Evolutionary conservation across 2,329 filamentous ascomycete species (phyloP), one percentile per base, ranked within the genome.

Genomic region (Paecilomyces formosus): DNA sequence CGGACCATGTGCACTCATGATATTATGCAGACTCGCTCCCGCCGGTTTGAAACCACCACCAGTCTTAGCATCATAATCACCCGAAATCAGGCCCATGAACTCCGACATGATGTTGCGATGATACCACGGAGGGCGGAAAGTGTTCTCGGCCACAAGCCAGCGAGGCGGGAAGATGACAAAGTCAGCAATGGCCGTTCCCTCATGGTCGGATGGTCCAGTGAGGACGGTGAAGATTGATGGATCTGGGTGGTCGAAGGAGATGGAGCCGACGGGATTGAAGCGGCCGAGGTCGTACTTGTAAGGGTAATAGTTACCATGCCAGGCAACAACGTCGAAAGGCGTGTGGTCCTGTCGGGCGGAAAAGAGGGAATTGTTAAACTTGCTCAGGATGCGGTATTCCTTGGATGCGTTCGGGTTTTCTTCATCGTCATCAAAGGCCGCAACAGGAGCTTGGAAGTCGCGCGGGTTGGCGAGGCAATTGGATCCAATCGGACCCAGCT

Each of bases 201-300:
- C 71, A 60, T 82, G 77, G 63, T 81, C 76, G 2, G 82, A 82
- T 3, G 80, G 81, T 0, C 81, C 84, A 0, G 85, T 83, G 18
- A 87, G 75, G 2, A 87, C 85, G 30, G 83, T 91, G 75, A 88
- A 92, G 71, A 92, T 91, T 62, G 82, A 86, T 0, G 89, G 89
- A 68, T 92, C 89, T 0, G 88, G 88, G 68, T 92, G 89, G 71
- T 92, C 89, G 68, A 84, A 90, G 7, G 85, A 88, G 63, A 90
- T 85, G 57, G 81, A 85, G 21, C 88, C 89, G 52, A 92, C 85
- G 51, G 84, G 85, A 74, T 87, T 88, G 79, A 91, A 92, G 31
- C 88, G 84, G 26, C 86, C 87, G 0, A 92, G 81, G 66, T 92
- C 89, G 76, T 92, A 92, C 74, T 92, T 92, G 81, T 85, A 90